Percentiles rank a stretch among this genome's conserved stretches.
Conservation (phyloP, 2,329 filamentous ascomycete species). For the Ophiostoma pallidulum region DNA sequence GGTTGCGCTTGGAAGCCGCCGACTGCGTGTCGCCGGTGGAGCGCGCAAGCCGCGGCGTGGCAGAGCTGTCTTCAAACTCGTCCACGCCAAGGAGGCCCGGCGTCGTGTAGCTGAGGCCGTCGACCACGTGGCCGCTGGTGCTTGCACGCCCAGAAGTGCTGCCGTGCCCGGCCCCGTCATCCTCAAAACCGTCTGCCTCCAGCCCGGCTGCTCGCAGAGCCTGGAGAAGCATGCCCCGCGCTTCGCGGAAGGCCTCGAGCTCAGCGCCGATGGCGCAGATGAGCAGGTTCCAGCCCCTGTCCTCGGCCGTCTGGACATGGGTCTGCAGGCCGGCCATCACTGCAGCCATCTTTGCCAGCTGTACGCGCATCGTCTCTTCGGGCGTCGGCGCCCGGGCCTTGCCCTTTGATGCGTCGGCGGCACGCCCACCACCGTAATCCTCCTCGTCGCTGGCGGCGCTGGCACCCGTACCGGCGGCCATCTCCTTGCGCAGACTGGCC, state of each 20-base stretch:
- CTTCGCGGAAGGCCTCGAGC: slow-evolving; percentile 27
- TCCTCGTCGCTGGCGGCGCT: slow-evolving; percentile 4
- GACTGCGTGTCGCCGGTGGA: slow-evolving; percentile 19
- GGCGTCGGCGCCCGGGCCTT: slow-evolving; percentile 10
- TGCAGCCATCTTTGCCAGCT: slow-evolving; percentile 46
- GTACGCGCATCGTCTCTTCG: slow-evolving; percentile 22
- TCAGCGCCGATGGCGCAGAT: slow-evolving; percentile 66
- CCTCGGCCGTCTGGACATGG: slow-evolving; percentile 45
- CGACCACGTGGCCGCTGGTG: neutral
- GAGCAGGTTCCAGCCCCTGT: slow-evolving; percentile 61
- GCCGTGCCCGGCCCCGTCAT: neutral
- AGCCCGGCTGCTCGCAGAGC: slow-evolving; percentile 24
- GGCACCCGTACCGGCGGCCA: slow-evolving; percentile 28
- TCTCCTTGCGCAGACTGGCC: slow-evolving; percentile 45
- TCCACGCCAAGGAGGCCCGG: neutral
- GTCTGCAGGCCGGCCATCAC: slow-evolving; percentile 47
- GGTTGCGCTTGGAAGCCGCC: neutral
- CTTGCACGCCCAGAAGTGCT: neutral
- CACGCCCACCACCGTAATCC: neutral
- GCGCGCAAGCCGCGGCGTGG: slow-evolving; percentile 25
- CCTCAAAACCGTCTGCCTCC: slow-evolving; percentile 16
- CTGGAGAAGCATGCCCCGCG: slow-evolving; percentile 22
- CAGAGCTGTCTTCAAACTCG: slow-evolving; percentile 8
- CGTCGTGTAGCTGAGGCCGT: neutral
- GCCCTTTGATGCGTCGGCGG: slow-evolving; percentile 27